These are phyloP conservation scores for Casaregolazyma suthepensis DNA, from an alignment of 1,139 yeast genomes.

Conservation along the genomic window DNA sequence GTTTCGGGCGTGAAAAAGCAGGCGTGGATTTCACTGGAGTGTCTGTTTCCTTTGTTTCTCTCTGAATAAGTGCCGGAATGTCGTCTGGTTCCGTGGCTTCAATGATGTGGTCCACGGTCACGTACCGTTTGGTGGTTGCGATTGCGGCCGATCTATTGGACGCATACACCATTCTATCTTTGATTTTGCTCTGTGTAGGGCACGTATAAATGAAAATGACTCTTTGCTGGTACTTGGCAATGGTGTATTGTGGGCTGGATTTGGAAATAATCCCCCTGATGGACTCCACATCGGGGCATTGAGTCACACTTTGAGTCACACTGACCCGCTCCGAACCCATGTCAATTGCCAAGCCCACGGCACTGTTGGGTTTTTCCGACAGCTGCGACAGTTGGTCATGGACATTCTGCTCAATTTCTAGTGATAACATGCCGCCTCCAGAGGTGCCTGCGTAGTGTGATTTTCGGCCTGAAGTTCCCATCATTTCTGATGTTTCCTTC, in stretches of 20 bases:
- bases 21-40: conserved; percentile 1
- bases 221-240: conserved; percentile 39
- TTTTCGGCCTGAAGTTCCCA: conserved; percentile 27
- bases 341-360: conserved; percentile 29
- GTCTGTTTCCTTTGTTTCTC: neutral
- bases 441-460: conserved; percentile 22
- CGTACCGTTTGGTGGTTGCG: conserved; percentile 36
- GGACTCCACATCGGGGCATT: conserved; percentile 20
- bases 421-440: conserved; percentile 16
- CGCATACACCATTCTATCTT: conserved; percentile 90
- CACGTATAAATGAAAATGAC: conserved; percentile 71
- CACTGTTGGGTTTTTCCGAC: conserved; percentile 7
- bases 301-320: conserved; percentile 18
- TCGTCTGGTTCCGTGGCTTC: conserved; percentile 30
- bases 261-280: conserved; percentile 33
- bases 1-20: conserved; percentile 31
- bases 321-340: conserved; percentile 33
- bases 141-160: conserved; percentile 68
- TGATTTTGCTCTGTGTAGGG: conserved; percentile 85
- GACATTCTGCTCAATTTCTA: conserved; percentile 22
- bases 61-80: conserved; percentile 14
- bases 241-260: conserved; percentile 51
- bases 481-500: conserved; percentile 30
- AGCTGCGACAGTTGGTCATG: conserved; percentile 18
- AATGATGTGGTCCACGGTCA: conserved; percentile 23